Evolutionary conservation across 805 yeast species (phyloP), one percentile per base, ranked within the genome.

Genomic region (Kregervanrija delftensis): DNA sequence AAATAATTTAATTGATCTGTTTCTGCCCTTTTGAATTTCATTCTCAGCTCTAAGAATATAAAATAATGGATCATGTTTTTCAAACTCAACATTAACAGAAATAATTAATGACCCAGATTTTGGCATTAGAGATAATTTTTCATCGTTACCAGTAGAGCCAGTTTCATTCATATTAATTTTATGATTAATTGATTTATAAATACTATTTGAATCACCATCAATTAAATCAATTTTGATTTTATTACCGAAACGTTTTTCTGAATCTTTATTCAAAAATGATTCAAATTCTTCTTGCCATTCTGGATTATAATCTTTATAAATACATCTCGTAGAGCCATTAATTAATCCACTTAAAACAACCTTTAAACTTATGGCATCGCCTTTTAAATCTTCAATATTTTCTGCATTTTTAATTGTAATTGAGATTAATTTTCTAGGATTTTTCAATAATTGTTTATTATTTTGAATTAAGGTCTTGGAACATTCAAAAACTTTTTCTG

Each of bases 201-300:
- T 12, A 17, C 42, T 50, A 13, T 42, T 45, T 2, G 38, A 40
- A 6, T 48, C 44, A n/a, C 43, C 48, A 39, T 60, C 61, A 17
- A 54, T 30, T 8, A 56, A 28, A 10, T 52, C 58, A 15, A 60
- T 37, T 32, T 39, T 47, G 3, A 50, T 12, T 35, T 32, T 40
- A 30, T 33, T 45, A 1, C 35, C 34, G 6, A 22, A 22, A 22
- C 28, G 28, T 22, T 22, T 22, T 22, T 22, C 28, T 6, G 28
- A 22, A 22, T 15, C 50, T n/a, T 41, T 44, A 13, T 46, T 41
- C 6, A 54, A 48, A 34, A 49, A 45, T 3, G 50, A 47, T 59
- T 88, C 96, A 59, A 88, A 86, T 45, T 84, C 86, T 65, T 90
- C 96, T 55, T 86, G 86, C 95, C 95, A 91, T 12, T 74, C 76